Base-by-base conservation (phyloP, 192 early-diverging fungal species). In the Coemansia sp. region DNA sequence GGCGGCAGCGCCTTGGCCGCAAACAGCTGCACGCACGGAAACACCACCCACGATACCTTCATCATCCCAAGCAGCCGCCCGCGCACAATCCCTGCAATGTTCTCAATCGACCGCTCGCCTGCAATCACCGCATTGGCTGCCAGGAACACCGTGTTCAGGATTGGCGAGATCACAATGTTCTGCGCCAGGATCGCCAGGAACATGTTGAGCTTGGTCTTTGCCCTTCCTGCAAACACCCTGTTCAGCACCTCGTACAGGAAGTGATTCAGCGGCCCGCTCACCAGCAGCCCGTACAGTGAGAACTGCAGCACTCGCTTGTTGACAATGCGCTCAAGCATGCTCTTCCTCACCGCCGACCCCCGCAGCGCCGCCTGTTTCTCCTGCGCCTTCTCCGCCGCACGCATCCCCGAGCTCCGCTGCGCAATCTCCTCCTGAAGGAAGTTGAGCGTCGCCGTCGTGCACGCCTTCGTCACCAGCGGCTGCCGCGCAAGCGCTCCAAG, bases 131-230 rank as follows among this genome's bases (percentile, higher is more conserved):
- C 86, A 85, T 94, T 93, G 45, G 89, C 90, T 29, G 86, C 83
- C 40, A 96, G 72, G 74, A 91, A 96, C 52, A 92, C 89, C 59
- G 90, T 82, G 77, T 93, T 94, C 70, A 90, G 87, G 59, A 94
- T 91, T 19, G 94, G 94, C 40, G 89, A 88, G 54, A 93, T 87
- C 55, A 94, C 75, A 25, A 96, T 70, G 67, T 92, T 90, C 54
- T 85, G 75, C 30, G 83, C 85, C 58, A 96, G 65, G 28, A 94
- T 83, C 61, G 92, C 87, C 54, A 87, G 68, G 48, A 96, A 63
- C 59, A 86, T 88, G 59, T 84, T 85, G 61, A 80, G 62, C 59
- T 80, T 74, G 44, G 82, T 86, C 38, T 75, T 74, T 47, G 88
- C 82, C 53, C 88, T 86, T 50, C 84, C 84, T 44, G 84, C 76